Evolutionary conservation across 192 early-diverging fungal genomes (phyloP).

Genomic region (Rhizophagus prolifer): DNA sequence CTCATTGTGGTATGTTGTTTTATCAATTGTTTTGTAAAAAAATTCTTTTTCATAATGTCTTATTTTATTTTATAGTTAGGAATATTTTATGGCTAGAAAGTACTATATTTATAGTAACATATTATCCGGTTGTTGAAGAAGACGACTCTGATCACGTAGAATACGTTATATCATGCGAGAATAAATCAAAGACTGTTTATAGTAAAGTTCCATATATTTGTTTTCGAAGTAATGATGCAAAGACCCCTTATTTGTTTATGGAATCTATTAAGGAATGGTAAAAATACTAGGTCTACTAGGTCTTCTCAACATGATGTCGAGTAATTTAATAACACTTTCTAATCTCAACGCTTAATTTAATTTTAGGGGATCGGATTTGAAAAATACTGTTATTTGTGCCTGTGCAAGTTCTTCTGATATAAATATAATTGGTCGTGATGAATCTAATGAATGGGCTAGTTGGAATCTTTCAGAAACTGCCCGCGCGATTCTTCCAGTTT

Average conservation of each 20-base stretch:
- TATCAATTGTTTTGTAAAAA: too few relatives aligned
- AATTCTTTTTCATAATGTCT: background rate
- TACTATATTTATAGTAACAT: constrained; percentile 58
- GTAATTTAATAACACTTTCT: too few relatives aligned
- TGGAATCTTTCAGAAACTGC: constrained; percentile 65
- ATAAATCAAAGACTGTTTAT: constrained; percentile 49
- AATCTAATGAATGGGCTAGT: constrained; percentile 59
- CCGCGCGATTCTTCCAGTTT: constrained; percentile 57
- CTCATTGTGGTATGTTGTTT: constrained; percentile 4
- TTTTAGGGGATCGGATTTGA: constrained; percentile 39
- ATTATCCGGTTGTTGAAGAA: constrained; percentile 35
- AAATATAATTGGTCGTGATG: constrained; percentile 48
- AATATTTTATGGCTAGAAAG: constrained; percentile 78
- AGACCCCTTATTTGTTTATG: constrained; percentile 57
- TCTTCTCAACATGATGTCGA: constrained; percentile 4
- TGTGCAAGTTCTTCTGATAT: constrained; percentile 47
- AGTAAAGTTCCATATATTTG: constrained; percentile 55
- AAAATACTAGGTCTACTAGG: background rate
- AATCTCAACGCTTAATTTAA: background rate
- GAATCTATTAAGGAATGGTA: constrained; percentile 59
- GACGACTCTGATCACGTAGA: constrained; percentile 40
- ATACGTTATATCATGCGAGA: constrained; percentile 59
- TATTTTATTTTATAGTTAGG: constrained; percentile 45
- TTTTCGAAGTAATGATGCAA: constrained; percentile 49
- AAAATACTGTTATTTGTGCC: constrained; percentile 42